Evolutionary conservation across 257 asterid species (phyloP), one percentile per base, ranked within the genome.

Genomic region (Knoxia roxburghii): DNA sequence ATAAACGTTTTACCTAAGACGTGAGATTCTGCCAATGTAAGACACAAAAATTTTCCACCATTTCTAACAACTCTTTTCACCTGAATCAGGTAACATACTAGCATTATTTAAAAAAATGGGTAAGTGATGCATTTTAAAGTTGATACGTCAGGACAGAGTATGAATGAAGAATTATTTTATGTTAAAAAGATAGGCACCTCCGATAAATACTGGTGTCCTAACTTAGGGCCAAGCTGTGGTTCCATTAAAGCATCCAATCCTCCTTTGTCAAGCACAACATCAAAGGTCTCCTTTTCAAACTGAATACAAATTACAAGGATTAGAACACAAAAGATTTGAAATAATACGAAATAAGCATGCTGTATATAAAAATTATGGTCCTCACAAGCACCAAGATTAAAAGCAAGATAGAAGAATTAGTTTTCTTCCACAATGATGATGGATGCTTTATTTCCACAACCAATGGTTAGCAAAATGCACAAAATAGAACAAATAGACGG

Each of bases 201-300:
- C 39, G 85, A 78, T 68, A 94, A 78, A 80, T 94, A 94, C 65
- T 64, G 81, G 76, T 72, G 71, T 70, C 99, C 99, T 65, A 87
- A 75, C 74, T 73, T 73, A 48, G 96, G 78, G 60, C 97, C 96
- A 68, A 78, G 95, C 81, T 80, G 73, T 11, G 99, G 97, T 80
- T 90, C 99, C 99, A 94, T 90, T 72, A 94, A 80, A 76, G 99
- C 95, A 85, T 94, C 99, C 92, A 94, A 78, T 60, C 99, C 99
- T 76, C 99, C 99, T 77, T 94, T 94, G 80, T 94, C 99, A 33
- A 90, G 72, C 54, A 94, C 71, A 71, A 80, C 84, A 70, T 86
- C 80, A 72, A 94, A 89, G 79, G 80, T 78, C 85, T 69, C 96
- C 63, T 74, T 70, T 6, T 61, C 75, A 77, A 90, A 84, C 99